Base-by-base conservation (phyloP, 768 basidiomycete species). In the Tulasnella sp. region DNA sequence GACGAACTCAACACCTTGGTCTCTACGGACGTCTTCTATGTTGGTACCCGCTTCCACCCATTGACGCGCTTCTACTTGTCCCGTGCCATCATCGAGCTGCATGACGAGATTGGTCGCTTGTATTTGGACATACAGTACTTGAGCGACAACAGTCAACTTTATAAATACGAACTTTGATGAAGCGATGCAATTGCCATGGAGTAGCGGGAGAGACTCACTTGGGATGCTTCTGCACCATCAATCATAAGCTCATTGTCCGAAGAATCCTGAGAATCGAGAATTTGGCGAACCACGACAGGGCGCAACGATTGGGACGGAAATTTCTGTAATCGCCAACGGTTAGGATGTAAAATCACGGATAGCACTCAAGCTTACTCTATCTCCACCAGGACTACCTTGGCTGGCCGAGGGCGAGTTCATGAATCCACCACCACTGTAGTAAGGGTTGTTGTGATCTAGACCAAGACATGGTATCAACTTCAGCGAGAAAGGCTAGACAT, bases 181-280 rank as follows among this genome's bases (percentile, higher is more conserved):
- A n/a, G 7, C 15, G 19, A 2, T 39, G 10, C 7, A 24, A 9
- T 10, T 45, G 24, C 24, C 8, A 5, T 6, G 28, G 4, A 5
- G 32, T 9, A 24, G 19, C 16, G 31, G 33, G 20, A 27, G 37
- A n/a, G 1, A 57, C 69, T 55, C 57, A 87, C 92, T 64, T 88
- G 86, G 42, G 83, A 83, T 53, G 91, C 70, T 56, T 91, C 84
- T 3, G 72, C 66, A 25, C 79, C 83, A 53, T 90, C 90, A 29
- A 98, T 70, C 53, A 72, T 71, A 79, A 89, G 95, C 53, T 92
- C 88, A 2, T 86, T 82, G 58, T 96, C 92, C 1, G 82, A 72
- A 61, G 4, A 80, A 72, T 69, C 92, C n/a, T 68, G 72, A 1
- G 91, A 83, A 57, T 75, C 73, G 31, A 70, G 62, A 39, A 95